phyloP scores from a whole-genome alignment of 1,284 basidiomycete species.

The Trametes versicolor region DNA sequence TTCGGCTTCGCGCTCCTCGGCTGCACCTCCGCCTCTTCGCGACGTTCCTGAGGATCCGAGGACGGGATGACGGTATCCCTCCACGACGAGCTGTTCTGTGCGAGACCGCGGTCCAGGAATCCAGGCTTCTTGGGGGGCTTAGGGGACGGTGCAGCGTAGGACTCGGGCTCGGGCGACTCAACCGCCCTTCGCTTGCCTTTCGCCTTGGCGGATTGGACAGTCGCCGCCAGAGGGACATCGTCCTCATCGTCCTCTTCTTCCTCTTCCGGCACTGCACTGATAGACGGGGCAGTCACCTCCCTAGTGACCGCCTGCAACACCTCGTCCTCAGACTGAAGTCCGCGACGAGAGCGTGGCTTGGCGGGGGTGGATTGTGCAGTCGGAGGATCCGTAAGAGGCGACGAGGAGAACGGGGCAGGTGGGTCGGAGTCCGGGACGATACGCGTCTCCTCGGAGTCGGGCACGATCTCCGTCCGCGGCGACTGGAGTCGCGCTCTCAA shows the following conservation, averaged over 20 bases:
- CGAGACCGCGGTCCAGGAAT: background rate
- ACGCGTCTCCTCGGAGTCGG: slow-evolving; percentile 41
- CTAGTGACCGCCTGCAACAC: slow-evolving; percentile 20
- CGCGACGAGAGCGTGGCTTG: slow-evolving; percentile 1
- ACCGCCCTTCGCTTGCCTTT: slow-evolving; percentile 32
- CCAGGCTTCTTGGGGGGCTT: slow-evolving; percentile 13
- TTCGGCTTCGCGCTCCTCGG: slow-evolving; percentile 22
- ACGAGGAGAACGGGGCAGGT: slow-evolving; percentile 1
- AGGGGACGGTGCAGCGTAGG: background rate
- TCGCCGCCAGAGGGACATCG: slow-evolving; percentile 37
- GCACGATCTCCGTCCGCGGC: slow-evolving; percentile 36
- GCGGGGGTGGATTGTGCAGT: slow-evolving; percentile 12
- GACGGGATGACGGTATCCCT: slow-evolving; percentile 31
- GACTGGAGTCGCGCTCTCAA: slow-evolving; percentile 8
- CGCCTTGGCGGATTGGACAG: slow-evolving; percentile 20
- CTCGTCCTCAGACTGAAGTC: slow-evolving; percentile 30
- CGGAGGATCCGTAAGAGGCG: slow-evolving; percentile 7
- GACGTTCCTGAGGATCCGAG: slow-evolving; percentile 34
- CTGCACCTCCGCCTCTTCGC: slow-evolving; percentile 17
- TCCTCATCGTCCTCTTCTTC: slow-evolving; percentile 29
- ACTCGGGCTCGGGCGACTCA: slow-evolving; percentile 2
- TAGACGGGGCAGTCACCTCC: slow-evolving; percentile 11
- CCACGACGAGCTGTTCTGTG: slow-evolving; percentile 22
- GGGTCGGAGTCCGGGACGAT: slow-evolving; percentile 29
- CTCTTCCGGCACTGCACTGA: slow-evolving; percentile 16